Evolutionary conservation across 208 protist genomes (phyloP).

Genomic region (Leishmania lainsoni): DNA sequence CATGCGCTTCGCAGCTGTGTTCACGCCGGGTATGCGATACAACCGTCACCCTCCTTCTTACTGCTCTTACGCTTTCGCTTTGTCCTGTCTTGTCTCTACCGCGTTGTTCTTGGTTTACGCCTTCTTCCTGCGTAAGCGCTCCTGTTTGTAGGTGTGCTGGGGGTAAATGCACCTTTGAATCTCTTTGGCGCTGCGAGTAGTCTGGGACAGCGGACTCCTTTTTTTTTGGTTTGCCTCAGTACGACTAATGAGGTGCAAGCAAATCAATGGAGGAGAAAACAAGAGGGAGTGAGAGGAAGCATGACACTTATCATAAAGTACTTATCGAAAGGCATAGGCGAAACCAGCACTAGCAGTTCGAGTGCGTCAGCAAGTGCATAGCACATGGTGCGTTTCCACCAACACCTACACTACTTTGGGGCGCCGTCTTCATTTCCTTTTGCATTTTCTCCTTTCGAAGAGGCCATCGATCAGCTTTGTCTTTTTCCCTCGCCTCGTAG

Average conservation of each 20-base stretch:
- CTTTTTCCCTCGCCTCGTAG: neutral
- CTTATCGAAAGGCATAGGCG: neutral
- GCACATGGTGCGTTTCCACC: neutral
- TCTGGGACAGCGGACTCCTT: neutral
- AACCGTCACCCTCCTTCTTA: neutral
- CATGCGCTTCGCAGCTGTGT: neutral
- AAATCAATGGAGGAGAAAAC: neutral
- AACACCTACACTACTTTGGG: neutral
- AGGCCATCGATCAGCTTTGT: too few relatives aligned
- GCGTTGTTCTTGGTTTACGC: neutral
- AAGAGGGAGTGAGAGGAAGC: neutral
- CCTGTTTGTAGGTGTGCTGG: neutral
- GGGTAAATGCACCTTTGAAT: neutral
- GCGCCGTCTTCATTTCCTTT: too few relatives aligned
- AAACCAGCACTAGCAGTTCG: neutral
- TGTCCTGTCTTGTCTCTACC: neutral
- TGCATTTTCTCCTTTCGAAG: neutral
- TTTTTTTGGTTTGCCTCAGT: neutral
- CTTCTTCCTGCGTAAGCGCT: neutral
- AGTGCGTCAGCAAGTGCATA: neutral
- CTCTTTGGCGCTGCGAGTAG: neutral
- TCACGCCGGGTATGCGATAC: neutral
- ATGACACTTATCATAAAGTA: neutral
- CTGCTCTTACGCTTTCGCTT: neutral
- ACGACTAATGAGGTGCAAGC: neutral